Conservation (phyloP, 768 basidiomycete genomes). For the Suillus placidus region DNA sequence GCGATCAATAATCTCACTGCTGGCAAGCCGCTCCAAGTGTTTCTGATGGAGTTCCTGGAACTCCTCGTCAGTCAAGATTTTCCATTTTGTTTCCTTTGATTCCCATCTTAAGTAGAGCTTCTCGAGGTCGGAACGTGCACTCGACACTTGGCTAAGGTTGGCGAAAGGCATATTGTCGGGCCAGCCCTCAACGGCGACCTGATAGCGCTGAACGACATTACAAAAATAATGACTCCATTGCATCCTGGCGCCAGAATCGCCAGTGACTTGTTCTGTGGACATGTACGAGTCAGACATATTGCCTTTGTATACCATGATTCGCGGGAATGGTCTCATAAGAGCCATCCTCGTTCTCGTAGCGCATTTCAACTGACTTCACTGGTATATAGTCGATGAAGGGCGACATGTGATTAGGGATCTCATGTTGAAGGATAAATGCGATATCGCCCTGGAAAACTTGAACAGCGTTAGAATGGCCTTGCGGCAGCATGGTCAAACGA, state of each 20-base stretch:
- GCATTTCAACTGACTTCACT: no score
- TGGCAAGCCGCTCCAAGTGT: slow-evolving; percentile 1
- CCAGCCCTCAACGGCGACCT: slow-evolving; percentile 11
- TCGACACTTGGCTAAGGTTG: slow-evolving; percentile 8
- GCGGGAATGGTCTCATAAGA: no score
- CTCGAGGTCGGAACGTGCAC: slow-evolving; percentile 4
- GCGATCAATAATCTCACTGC: neutral
- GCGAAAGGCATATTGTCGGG: slow-evolving; percentile 5
- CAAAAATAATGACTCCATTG: slow-evolving; percentile 8
- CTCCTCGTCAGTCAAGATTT: neutral
- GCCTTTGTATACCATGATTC: no score
- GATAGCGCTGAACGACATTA: neutral
- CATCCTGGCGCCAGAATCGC: slow-evolving; percentile 8
- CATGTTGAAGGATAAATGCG: no score
- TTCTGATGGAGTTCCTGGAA: neutral
- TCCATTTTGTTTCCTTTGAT: slow-evolving; percentile 4
- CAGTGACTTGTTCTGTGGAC: slow-evolving; percentile 1
- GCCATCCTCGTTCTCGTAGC: no score
- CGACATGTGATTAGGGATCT: no score
- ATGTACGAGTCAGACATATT: neutral
- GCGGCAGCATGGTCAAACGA: no score
- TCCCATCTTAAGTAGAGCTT: slow-evolving; percentile 5
- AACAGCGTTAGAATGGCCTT: no score
- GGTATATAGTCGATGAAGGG: no score
- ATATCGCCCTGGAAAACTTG: no score